These are phyloP conservation scores for Lanmaoa pseudosensibilis DNA, from an alignment of 768 basidiomycete genomes.

Conservation along the genomic window DNA sequence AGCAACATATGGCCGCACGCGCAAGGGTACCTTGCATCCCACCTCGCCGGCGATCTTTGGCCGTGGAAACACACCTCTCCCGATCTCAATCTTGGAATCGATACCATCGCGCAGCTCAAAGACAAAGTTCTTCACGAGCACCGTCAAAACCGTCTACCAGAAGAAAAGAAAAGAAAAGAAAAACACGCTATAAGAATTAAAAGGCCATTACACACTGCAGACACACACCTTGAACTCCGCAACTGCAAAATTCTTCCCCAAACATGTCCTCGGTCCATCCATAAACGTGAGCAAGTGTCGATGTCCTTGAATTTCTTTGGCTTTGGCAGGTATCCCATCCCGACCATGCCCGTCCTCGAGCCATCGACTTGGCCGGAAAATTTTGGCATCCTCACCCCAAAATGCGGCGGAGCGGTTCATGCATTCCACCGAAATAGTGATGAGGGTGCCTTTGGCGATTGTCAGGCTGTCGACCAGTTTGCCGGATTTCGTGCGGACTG, in stretches of 20 bases:
- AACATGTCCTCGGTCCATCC: slow-evolving; percentile 50
- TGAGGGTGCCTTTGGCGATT: slow-evolving; percentile 47
- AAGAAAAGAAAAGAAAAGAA: no score
- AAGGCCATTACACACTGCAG: neutral
- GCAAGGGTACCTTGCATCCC: slow-evolving; percentile 27
- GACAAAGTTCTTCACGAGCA: slow-evolving; percentile 43
- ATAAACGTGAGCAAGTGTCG: slow-evolving; percentile 50
- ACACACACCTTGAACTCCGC: slow-evolving; percentile 30
- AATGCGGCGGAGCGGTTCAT: slow-evolving; percentile 51
- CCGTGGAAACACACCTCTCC: slow-evolving; percentile 5
- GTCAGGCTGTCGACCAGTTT: slow-evolving; percentile 37
- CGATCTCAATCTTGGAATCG: slow-evolving; percentile 11
- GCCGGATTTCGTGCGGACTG: slow-evolving; percentile 45
- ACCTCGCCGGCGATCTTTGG: slow-evolving; percentile 17
- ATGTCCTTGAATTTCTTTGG: slow-evolving; percentile 47
- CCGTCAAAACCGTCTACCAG: slow-evolving; percentile 40
- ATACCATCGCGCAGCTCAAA: slow-evolving; percentile 38
- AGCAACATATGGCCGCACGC: slow-evolving; percentile 11
- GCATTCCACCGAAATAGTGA: slow-evolving; percentile 44
- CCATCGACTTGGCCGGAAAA: slow-evolving; percentile 67
- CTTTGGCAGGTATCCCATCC: slow-evolving; percentile 9
- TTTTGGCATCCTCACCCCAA: slow-evolving; percentile 60
- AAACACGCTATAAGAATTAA: neutral
- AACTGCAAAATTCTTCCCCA: slow-evolving; percentile 50
- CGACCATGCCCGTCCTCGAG: slow-evolving; percentile 28